These are phyloP conservation scores for Lepiota brunneoincarnata DNA, from an alignment of 768 basidiomycete genomes.

Conservation along the genomic window DNA sequence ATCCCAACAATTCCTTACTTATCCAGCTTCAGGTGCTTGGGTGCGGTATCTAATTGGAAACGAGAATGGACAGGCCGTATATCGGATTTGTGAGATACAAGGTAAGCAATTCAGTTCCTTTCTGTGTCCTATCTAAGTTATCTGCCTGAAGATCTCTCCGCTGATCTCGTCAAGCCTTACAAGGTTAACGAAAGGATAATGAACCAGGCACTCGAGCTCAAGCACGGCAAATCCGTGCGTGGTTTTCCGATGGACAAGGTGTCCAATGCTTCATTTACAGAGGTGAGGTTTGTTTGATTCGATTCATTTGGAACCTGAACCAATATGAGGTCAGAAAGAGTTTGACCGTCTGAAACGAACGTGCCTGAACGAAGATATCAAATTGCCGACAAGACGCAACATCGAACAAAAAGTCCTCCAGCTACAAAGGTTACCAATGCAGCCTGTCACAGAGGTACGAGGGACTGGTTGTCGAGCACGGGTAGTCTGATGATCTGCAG, in stretches of 20 bases:
- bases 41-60: conserved; percentile 80
- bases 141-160: conserved; percentile 40
- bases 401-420: conserved; percentile 65
- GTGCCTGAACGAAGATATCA: conserved; percentile 49
- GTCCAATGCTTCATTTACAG: conserved; percentile 66
- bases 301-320: not conserved
- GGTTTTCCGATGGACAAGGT: conserved; percentile 81
- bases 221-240: conserved; percentile 67
- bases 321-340: conserved; percentile 53
- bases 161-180: conserved; percentile 62
- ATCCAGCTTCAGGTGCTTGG: conserved; percentile 60
- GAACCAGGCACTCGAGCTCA: conserved; percentile 69
- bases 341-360: conserved; percentile 55
- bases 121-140: conserved; percentile 4
- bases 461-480: conserved; percentile 4
- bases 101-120: conserved; percentile 45
- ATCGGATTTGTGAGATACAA: conserved; percentile 78
- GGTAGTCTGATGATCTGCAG: conserved; percentile 36
- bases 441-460: conserved; percentile 79
- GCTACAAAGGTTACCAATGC: conserved; percentile 53
- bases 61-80: conserved; percentile 57
- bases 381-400: conserved; percentile 64
- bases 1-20: conserved; percentile 9
- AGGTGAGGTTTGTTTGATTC: conserved; percentile 42
- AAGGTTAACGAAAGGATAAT: conserved; percentile 62